These are phyloP conservation scores for Dimargaris verticillata DNA, from an alignment of 192 early-diverging fungal species.

Conservation along the genomic window DNA sequence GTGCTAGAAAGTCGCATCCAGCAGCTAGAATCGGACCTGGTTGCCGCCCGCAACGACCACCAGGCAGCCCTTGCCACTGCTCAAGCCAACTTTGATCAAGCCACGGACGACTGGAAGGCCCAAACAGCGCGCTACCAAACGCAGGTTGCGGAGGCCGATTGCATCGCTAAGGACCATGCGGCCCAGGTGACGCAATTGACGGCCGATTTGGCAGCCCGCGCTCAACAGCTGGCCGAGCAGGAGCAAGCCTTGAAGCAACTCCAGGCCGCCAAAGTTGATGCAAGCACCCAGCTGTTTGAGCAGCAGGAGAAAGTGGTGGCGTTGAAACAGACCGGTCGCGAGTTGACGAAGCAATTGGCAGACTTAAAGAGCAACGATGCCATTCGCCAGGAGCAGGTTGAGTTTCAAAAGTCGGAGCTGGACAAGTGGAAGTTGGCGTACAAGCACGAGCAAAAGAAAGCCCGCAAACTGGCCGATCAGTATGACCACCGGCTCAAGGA, in stretches of 20 bases:
- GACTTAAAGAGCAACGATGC: constrained; percentile 6
- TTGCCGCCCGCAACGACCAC: background rate
- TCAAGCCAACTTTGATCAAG: background rate
- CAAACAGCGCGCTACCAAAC: background rate
- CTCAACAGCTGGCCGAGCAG: background rate
- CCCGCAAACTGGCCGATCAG: background rate
- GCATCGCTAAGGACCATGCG: background rate
- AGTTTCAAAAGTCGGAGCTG: constrained; percentile 1
- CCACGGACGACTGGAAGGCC: background rate
- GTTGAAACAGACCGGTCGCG: background rate
- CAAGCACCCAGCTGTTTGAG: constrained; percentile 7
- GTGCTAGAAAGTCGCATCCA: no score
- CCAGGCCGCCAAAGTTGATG: constrained; percentile 4
- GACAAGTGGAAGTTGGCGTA: constrained; percentile 7
- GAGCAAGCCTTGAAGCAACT: background rate
- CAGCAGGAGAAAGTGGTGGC: background rate
- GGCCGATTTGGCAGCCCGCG: background rate
- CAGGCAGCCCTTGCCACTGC: background rate
- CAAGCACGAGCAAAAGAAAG: constrained; percentile 6
- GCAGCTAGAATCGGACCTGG: background rate
- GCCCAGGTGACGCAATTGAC: background rate
- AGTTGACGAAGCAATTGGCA: background rate
- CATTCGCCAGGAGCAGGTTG: constrained; percentile 10
- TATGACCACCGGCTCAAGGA: background rate
- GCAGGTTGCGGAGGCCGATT: background rate